Conservation (phyloP, 1,284 basidiomycete genomes). For the Cutaneotrichosporon sp. region DNA sequence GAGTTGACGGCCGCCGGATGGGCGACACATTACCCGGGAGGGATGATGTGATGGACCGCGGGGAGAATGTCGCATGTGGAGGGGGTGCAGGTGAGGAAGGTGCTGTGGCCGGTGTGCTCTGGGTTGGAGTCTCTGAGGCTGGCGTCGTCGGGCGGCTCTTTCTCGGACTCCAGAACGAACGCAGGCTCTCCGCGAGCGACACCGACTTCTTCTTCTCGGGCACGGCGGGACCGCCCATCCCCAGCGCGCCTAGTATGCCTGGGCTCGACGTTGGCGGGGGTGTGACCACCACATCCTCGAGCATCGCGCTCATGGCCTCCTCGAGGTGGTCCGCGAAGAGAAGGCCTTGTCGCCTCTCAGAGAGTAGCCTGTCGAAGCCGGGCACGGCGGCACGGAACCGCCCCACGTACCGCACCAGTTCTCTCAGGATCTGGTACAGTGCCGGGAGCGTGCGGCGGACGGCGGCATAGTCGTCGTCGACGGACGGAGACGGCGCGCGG, state of each 20-base stretch:
- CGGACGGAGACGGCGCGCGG: background rate
- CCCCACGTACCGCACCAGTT: constrained; percentile 58
- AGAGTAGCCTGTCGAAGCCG: constrained; percentile 76
- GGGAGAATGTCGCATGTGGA: no score
- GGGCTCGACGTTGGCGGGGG: background rate
- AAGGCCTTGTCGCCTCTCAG: constrained; percentile 80
- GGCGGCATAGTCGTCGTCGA: background rate
- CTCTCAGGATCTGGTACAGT: constrained; percentile 70
- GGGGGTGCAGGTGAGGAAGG: no score
- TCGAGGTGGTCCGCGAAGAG: constrained; percentile 88
- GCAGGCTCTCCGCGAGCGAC: constrained; percentile 54
- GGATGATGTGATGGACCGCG: no score
- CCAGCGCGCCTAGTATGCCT: background rate
- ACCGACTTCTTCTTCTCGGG: constrained; percentile 8
- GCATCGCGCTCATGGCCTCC: constrained; percentile 71
- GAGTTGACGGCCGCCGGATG: no score
- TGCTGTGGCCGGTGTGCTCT: no score
- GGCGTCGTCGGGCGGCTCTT: background rate
- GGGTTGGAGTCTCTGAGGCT: no score
- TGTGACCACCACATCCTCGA: constrained; percentile 47
- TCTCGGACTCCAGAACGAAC: constrained; percentile 55
- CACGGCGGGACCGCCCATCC: background rate
- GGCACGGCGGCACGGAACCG: constrained; percentile 44
- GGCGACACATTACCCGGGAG: background rate
- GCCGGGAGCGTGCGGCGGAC: constrained; percentile 54